Percentiles rank a stretch among this genome's conserved stretches.
Evolutionary conservation across 345 rosid genomes (phyloP).

Genomic region (Salix caprea): DNA sequence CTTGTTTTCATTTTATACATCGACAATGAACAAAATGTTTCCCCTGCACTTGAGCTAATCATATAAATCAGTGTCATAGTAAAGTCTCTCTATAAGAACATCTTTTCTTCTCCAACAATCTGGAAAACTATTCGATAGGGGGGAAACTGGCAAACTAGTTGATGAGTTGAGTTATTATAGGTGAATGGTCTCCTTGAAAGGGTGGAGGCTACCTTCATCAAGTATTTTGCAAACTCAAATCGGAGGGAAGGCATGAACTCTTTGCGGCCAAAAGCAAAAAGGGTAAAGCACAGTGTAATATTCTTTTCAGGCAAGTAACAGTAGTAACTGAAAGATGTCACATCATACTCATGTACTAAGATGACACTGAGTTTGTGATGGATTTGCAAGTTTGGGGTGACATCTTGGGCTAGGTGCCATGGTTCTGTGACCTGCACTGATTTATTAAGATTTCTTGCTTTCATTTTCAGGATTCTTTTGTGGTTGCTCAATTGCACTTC

Average conservation of each 20-base stretch:
- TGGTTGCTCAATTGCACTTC: slow-evolving; percentile 54
- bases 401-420: no score
- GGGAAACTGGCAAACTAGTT: no score
- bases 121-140: no score
- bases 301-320: slow-evolving; percentile 51
- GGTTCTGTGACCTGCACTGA: no score
- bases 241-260: slow-evolving; percentile 53
- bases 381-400: background rate
- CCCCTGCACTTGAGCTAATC: no score
- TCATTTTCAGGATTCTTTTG: slow-evolving; percentile 53
- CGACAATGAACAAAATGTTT: no score
- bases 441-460: background rate
- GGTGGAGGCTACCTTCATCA: slow-evolving; percentile 58
- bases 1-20: no score
- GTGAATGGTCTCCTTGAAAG: slow-evolving; percentile 50
- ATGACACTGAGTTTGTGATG: background rate
- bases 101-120: no score
- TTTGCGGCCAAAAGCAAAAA: slow-evolving; percentile 56
- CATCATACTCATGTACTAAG: background rate
- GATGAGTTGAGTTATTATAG: slow-evolving; percentile 20
- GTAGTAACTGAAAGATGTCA: no score
- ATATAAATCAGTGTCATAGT: no score
- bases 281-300: slow-evolving; percentile 59
- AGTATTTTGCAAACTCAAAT: slow-evolving; percentile 59
- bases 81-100: no score